These are phyloP conservation scores for Colletotrichum costaricense DNA, from an alignment of 2,329 filamentous ascomycete genomes.

Conservation along the genomic window DNA sequence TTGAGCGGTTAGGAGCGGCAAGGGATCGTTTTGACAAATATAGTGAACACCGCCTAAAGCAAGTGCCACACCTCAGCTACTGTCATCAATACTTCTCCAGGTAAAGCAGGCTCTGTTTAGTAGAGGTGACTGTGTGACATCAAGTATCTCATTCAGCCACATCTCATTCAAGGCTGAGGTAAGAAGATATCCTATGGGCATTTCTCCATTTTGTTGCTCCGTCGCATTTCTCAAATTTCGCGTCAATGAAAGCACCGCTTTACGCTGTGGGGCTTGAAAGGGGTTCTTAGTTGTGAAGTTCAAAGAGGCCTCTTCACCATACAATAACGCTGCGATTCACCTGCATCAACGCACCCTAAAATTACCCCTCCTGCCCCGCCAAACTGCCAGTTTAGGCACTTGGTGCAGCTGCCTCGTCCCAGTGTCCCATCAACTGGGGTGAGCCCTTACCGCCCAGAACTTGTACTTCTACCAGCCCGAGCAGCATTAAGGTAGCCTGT, in stretches of 20 bases:
- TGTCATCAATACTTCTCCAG: neutral
- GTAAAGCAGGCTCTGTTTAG: neutral
- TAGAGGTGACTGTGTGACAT: neutral
- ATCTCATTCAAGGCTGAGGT: neutral
- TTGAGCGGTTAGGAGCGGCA: neutral
- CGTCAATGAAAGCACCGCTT: neutral
- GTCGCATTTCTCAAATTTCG: neutral
- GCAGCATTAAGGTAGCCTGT: too few species aligned
- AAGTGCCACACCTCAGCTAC: neutral
- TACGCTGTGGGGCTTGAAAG: neutral
- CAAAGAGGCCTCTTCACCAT: conserved; percentile 8
- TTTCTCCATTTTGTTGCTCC: neutral
- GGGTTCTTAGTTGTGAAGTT: neutral
- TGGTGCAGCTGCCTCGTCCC: conserved; percentile 20
- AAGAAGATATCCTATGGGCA: too few species aligned
- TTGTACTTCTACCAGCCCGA: conserved; percentile 11
- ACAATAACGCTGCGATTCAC: conserved; percentile 8
- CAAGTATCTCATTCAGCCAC: neutral
- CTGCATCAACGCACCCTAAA: conserved; percentile 30
- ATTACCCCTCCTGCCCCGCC: conserved; percentile 36
- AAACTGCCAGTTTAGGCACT: conserved; percentile 26
- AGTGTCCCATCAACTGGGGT: neutral
- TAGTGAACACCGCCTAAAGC: neutral
- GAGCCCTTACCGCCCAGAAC: neutral
- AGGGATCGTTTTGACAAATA: neutral